Evolutionary conservation across 2,329 filamentous ascomycete species (phyloP).

Genomic region (Fusarium staphyleae): DNA sequence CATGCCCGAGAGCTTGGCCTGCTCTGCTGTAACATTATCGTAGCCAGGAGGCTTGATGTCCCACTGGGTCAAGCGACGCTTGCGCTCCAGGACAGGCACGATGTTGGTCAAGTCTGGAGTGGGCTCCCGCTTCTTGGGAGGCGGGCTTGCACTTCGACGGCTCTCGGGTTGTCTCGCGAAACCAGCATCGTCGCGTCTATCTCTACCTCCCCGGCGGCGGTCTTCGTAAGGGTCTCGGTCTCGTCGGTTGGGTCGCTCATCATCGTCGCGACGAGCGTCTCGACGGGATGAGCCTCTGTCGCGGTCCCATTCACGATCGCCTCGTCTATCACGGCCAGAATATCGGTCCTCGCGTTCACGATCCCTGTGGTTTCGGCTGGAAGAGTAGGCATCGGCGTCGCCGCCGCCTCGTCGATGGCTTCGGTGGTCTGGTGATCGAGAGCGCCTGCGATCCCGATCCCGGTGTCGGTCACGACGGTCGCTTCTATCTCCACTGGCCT

Average conservation of each 20-base stretch:
- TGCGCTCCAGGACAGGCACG: conserved; percentile 81
- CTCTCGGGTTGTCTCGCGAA: conserved; percentile 54
- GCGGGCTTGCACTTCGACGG: conserved; percentile 79
- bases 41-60: conserved; percentile 99
- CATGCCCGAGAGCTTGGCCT: conserved; percentile 98
- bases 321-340: conserved; percentile 69
- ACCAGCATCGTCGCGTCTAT: conserved; percentile 51
- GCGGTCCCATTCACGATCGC: conserved; percentile 80
- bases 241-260: conserved; percentile 61
- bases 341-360: conserved; percentile 94
- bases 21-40: conserved; percentile 96
- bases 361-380: conserved; percentile 90
- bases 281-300: conserved; percentile 69
- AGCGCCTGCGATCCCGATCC: conserved; percentile 68
- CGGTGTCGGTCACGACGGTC: conserved; percentile 46
- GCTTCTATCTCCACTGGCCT: conserved; percentile 46
- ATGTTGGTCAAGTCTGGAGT: conserved; percentile 93
- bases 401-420: conserved; percentile 74
- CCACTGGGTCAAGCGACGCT: conserved; percentile 96
- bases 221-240: conserved; percentile 64
- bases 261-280: conserved; percentile 71
- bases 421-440: conserved; percentile 81
- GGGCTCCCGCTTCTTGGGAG: conserved; percentile 89
- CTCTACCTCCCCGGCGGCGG: conserved; percentile 59
- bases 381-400: conserved; percentile 88